Evolutionary conservation across 441 rosid genomes (phyloP), one percentile per base, ranked within the genome.

Genomic region (Monsonia emarginata): DNA sequence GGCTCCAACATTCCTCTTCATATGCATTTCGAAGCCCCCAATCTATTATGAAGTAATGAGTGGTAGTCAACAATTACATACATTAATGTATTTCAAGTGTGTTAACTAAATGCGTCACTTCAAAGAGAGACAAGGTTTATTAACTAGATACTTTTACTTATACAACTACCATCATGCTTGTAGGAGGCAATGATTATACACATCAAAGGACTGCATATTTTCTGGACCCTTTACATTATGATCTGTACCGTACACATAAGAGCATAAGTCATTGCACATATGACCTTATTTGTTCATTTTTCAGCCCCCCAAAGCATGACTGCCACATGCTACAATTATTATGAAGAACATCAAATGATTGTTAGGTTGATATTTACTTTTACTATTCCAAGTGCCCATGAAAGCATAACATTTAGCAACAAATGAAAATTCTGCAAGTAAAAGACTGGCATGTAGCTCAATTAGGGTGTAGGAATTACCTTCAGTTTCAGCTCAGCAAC

Each of bases 21-120:
- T 71, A 78, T 86, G 91, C 97, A 93, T 93, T 84, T 93, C 90
- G 52, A 90, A 87, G 67, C 84, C 92, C 66, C 96, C 98, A 71
- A 90, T 82, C 98, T 93, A 69, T 54, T 66, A 71, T 1, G 74
- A 71, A 73, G 31, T 13, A 76, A 46, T 16, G 61, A 14, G 50
- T 14, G 0, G 7, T 8, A 42, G 50, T 42, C 50, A 14, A 42
- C n/a, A 42, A 42, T 42, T 42, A 42, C 19, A 42, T 14, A 42
- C n/a, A 42, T 42, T 42, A 42, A 42, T 42, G 19, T n/a, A 42
- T 42, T 42, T 42, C 19, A 14, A 1, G 50, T 1, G 14, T n/a
- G 18, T 42, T 42, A 14, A 10, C 18, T 42, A 42, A 42, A 42
- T 42, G 50, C 11, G 5, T 42, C n/a, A n/a, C n/a, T n/a, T n/a